Percentiles rank a stretch among this genome's conserved stretches.
Conservation (phyloP, 352 stramenopile species). For the Phytophthora crassamura region DNA sequence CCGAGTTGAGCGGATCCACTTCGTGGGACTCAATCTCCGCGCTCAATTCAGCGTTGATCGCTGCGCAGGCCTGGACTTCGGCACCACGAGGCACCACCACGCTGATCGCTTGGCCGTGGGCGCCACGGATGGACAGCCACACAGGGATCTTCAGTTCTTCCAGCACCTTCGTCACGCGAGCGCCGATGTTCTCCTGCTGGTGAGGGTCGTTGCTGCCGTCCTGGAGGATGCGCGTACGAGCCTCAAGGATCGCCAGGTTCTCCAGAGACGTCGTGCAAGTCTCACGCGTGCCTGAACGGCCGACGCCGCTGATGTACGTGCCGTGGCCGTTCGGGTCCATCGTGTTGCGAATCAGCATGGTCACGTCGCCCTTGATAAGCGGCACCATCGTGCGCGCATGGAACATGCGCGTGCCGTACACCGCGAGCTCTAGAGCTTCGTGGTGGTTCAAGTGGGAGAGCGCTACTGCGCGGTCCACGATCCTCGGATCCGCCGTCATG, state of each 20-base stretch:
- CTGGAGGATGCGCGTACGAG: constrained; percentile 81
- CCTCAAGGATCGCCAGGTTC: constrained; percentile 82
- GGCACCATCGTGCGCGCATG: constrained; percentile 87
- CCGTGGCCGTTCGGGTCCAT: constrained; percentile 83
- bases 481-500: constrained; percentile 82
- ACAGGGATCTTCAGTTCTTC: constrained; percentile 71
- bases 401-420: constrained; percentile 89
- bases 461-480: constrained; percentile 76
- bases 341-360: constrained; percentile 88
- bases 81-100: constrained; percentile 65
- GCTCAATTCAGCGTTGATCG: constrained; percentile 65
- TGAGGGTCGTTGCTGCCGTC: constrained; percentile 58
- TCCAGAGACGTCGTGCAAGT: constrained; percentile 88
- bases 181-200: constrained; percentile 72
- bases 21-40: constrained; percentile 71
- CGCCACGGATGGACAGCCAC: constrained; percentile 83
- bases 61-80: constrained; percentile 41
- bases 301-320: constrained; percentile 80
- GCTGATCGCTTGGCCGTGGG: constrained; percentile 83
- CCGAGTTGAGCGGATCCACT: constrained; percentile 71
- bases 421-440: constrained; percentile 80
- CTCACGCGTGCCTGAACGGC: constrained; percentile 60
- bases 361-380: constrained; percentile 80
- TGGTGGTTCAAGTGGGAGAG: constrained; percentile 83
- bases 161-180: constrained; percentile 74